These are phyloP conservation scores for Diplodia seriata DNA, from an alignment of 2,329 filamentous ascomycete species.

Conservation along the genomic window DNA sequence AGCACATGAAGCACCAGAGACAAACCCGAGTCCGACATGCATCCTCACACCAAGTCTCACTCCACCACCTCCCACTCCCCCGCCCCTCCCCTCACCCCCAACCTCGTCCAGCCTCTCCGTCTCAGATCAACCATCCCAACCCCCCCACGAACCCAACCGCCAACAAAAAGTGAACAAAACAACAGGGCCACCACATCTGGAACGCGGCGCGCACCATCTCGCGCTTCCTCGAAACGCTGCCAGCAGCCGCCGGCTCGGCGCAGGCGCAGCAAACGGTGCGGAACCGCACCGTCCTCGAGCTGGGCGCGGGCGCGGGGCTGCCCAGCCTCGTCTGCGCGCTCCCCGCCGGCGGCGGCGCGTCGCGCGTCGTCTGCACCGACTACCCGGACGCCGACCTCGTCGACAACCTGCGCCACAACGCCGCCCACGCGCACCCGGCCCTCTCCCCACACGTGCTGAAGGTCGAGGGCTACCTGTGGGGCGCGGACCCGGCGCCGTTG, in stretches of 20 bases:
- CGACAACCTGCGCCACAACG: conserved; percentile 78
- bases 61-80: background rate
- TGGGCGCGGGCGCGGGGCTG: conserved; percentile 86
- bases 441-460: conserved; percentile 38
- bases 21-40: background rate
- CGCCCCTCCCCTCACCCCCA: too few relatives aligned
- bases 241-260: conserved; percentile 40
- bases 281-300: conserved; percentile 77
- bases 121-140: too few relatives aligned
- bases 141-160: too few relatives aligned
- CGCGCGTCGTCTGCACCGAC: conserved; percentile 76
- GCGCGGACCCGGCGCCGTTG: conserved; percentile 66
- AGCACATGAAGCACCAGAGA: background rate
- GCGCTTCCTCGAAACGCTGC: conserved; percentile 75
- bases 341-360: conserved; percentile 68
- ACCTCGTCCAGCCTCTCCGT: too few relatives aligned
- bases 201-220: conserved; percentile 83
- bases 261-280: conserved; percentile 57
- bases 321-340: conserved; percentile 79
- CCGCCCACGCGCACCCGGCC: conserved; percentile 45
- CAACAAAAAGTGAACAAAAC: conserved; percentile 23
- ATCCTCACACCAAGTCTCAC: background rate
- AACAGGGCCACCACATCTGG: conserved; percentile 83
- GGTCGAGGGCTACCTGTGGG: conserved; percentile 81
- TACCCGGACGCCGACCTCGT: conserved; percentile 88